These are phyloP conservation scores for Triadica sebifera DNA, from an alignment of 345 rosid species.

Conservation along the genomic window DNA sequence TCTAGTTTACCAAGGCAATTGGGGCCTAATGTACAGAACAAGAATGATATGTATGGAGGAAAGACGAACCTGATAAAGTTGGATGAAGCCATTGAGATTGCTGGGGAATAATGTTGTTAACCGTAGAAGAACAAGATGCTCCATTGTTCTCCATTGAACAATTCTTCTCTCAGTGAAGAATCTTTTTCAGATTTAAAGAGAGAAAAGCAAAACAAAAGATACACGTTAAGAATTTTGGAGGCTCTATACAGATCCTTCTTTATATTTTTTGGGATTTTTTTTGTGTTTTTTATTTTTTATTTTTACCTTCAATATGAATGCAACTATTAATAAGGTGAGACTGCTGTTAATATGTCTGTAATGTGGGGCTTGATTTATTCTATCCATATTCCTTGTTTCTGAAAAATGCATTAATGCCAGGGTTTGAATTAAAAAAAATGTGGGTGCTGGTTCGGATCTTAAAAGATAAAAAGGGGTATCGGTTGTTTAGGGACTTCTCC, in stretches of 20 bases:
- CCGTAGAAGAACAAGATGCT: conserved; percentile 12
- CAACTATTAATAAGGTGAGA: neutral
- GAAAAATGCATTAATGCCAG: neutral
- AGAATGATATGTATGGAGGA: neutral
- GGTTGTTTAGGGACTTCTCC: too few relatives aligned
- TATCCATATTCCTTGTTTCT: neutral
- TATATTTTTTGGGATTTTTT: neutral
- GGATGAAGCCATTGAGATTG: conserved; percentile 40
- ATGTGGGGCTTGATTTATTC: neutral
- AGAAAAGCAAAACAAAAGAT: conserved; percentile 8
- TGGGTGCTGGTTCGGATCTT: neutral
- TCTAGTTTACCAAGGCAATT: neutral
- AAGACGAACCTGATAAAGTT: conserved; percentile 36
- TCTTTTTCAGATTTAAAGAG: neutral
- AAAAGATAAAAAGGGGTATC: too few relatives aligned
- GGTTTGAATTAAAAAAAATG: neutral
- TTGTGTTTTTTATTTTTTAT: neutral
- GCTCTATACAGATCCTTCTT: neutral
- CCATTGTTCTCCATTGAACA: conserved; percentile 16
- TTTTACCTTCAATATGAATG: too few relatives aligned
- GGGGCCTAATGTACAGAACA: neutral
- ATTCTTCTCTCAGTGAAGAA: neutral
- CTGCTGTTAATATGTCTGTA: neutral
- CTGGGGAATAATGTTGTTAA: conserved; percentile 2
- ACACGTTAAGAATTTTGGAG: conserved; percentile 23